A percentile compares a stretch with the other conserved stretches of the same genome.
Evolutionary conservation across 2,329 filamentous ascomycete genomes (phyloP).

Genomic region (Curvularia lunata): DNA sequence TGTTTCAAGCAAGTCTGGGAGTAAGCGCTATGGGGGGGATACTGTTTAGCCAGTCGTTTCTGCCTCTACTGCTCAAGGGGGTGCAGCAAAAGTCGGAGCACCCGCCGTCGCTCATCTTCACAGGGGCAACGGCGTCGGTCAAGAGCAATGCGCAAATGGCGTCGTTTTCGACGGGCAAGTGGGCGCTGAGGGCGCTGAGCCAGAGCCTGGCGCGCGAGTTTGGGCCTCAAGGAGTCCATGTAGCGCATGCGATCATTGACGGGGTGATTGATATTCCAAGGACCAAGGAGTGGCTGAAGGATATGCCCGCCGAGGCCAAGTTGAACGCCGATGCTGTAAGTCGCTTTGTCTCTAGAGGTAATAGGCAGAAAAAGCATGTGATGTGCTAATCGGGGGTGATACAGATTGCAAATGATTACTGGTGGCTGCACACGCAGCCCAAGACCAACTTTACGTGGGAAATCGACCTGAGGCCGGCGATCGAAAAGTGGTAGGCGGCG

Average conservation of each 20-base stretch:
- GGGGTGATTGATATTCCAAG: conserved; percentile 82
- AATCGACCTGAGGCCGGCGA: conserved; percentile 77
- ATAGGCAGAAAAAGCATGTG: background rate
- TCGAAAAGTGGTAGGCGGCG: conserved; percentile 77
- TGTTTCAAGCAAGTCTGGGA: conserved; percentile 60
- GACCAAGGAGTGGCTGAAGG: conserved; percentile 66
- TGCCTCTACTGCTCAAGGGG: conserved; percentile 73
- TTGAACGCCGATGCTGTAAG: conserved; percentile 76
- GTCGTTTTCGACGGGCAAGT: conserved; percentile 79
- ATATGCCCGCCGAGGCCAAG: conserved; percentile 67
- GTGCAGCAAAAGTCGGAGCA: conserved; percentile 59
- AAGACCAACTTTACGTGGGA: conserved; percentile 81
- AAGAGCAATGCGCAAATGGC: conserved; percentile 73
- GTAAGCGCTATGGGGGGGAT: conserved; percentile 68
- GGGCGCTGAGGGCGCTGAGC: conserved; percentile 74
- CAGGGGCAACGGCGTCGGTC: conserved; percentile 81
- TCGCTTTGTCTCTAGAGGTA: conserved; percentile 20
- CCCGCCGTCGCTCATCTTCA: conserved; percentile 83
- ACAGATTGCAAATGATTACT: conserved; percentile 86
- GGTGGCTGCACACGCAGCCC: conserved; percentile 82
- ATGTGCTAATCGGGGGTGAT: conserved; percentile 1
- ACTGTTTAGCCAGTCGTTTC: conserved; percentile 72
- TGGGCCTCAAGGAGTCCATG: conserved; percentile 81
- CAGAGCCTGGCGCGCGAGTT: conserved; percentile 84
- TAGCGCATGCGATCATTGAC: conserved; percentile 82